Conservation (phyloP, 2,329 filamentous ascomycete species). For the Colletotrichum spinosum region DNA sequence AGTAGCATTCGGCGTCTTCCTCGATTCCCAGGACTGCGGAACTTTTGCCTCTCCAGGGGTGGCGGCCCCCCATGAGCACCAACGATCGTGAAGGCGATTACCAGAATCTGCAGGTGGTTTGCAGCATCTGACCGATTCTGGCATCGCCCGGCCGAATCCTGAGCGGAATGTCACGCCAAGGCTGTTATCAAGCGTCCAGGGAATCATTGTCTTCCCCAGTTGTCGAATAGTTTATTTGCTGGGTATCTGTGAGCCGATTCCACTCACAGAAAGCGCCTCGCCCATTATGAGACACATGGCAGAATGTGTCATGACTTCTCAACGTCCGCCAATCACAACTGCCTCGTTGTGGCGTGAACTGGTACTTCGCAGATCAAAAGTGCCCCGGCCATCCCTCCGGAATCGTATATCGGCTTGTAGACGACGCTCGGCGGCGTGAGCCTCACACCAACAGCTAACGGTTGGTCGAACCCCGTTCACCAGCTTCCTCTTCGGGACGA, state of each 20-base stretch:
- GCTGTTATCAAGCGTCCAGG: slow-evolving; percentile 20
- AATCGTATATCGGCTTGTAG: slow-evolving; percentile 9
- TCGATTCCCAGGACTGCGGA: slow-evolving; percentile 14
- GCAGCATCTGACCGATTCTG: slow-evolving; percentile 4
- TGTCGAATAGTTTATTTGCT: slow-evolving; percentile 30
- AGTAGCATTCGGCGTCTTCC: neutral
- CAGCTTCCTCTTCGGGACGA: slow-evolving; percentile 27
- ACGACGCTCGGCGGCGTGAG: slow-evolving; percentile 6
- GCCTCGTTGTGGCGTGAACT: neutral
- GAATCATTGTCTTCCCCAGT: neutral
- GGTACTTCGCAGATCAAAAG: slow-evolving; percentile 25
- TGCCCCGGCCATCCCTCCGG: slow-evolving; percentile 16
- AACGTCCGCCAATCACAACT: slow-evolving; percentile 3
- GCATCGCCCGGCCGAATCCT: neutral
- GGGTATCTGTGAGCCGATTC: slow-evolving; percentile 25
- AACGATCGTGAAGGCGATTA: slow-evolving; percentile 21
- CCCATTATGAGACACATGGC: neutral
- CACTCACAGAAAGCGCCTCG: neutral
- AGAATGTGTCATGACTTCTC: slow-evolving; percentile 19
- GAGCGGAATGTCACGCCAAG: slow-evolving; percentile 18
- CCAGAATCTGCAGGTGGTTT: slow-evolving; percentile 23
- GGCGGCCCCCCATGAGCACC: slow-evolving; percentile 18
- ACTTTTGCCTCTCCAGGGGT: slow-evolving; percentile 28
- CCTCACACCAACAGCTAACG: neutral
- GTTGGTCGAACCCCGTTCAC: neutral